A percentile compares a stretch with the other conserved stretches of the same genome.
Conservation (phyloP, 1,284 basidiomycete genomes). For the Chiua sp. region DNA sequence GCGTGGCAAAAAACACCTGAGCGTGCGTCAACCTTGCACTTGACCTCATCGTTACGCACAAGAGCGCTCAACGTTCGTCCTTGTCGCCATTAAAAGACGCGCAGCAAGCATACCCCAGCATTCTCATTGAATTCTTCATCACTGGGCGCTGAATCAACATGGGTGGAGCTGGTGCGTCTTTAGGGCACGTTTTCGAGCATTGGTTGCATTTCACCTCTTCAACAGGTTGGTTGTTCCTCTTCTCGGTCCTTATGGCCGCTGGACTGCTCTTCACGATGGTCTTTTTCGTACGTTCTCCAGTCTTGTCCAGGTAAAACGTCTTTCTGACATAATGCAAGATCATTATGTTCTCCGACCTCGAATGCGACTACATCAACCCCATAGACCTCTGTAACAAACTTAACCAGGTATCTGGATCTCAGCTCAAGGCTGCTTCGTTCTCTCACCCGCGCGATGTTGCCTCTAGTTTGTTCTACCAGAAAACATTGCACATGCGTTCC, state of each 20-base stretch:
- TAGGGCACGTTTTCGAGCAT: background rate
- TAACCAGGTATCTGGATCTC: constrained; percentile 76
- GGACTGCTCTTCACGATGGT: constrained; percentile 96
- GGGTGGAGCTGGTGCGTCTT: constrained; percentile 35
- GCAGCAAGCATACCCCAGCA: background rate
- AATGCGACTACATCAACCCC: constrained; percentile 99
- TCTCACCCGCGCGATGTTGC: constrained; percentile 7
- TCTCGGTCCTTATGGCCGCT: constrained; percentile 92
- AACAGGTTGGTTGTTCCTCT: constrained; percentile 93
- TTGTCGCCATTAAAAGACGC: too few relatives aligned
- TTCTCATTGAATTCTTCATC: background rate
- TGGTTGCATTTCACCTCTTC: background rate
- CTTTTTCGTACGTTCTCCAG: constrained; percentile 83
- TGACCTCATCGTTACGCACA: constrained; percentile 4
- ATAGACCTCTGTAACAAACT: constrained; percentile 99
- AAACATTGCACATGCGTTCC: constrained; percentile 93
- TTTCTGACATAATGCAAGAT: constrained; percentile 62
- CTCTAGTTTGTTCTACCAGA: constrained; percentile 95
- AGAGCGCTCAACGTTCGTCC: background rate
- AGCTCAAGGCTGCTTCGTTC: background rate
- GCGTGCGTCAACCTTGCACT: background rate
- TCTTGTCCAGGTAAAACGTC: background rate
- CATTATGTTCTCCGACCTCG: constrained; percentile 99
- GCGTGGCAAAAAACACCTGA: constrained; percentile 37
- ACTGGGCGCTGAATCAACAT: constrained; percentile 17